Percentiles rank a stretch among this genome's conserved stretches.
phyloP scores from a whole-genome alignment of 129 eudicot species.

The Lactuca saligna region DNA sequence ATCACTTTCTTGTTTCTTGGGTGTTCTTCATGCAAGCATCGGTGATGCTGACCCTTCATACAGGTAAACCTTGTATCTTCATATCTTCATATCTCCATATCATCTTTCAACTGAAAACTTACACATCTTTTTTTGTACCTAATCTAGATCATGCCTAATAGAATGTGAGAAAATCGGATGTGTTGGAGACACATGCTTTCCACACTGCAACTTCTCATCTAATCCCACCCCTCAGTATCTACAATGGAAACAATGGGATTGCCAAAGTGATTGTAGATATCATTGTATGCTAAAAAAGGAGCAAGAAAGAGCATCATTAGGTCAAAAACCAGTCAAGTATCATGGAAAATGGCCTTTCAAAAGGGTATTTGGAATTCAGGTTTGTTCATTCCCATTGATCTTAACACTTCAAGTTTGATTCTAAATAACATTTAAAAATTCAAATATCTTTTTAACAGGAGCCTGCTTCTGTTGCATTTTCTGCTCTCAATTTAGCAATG shows the following conservation, averaged over 20 bases:
- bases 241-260: conserved; percentile 75
- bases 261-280: conserved; percentile 80
- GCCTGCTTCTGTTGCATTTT: conserved; percentile 80
- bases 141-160: conserved; percentile 59
- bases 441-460: conserved; percentile 46
- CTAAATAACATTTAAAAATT: conserved; percentile 16
- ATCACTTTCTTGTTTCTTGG: conserved; percentile 41
- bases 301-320: conserved; percentile 55
- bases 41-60: conserved; percentile 81
- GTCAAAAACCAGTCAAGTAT: conserved; percentile 69
- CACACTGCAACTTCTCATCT: conserved; percentile 59
- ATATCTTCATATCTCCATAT: not conserved
- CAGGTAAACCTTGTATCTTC: conserved; percentile 45
- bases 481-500: conserved; percentile 74
- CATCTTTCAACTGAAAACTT: not conserved
- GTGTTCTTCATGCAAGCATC: conserved; percentile 61
- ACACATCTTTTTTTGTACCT: not conserved
- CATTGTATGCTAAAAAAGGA: conserved; percentile 80
- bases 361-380: conserved; percentile 80
- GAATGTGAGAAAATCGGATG: conserved; percentile 73
- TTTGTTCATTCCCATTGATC: conserved; percentile 36
- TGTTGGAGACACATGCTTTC: conserved; percentile 64
- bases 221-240: conserved; percentile 47
- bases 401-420: not conserved
- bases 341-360: conserved; percentile 96